Percentiles rank a stretch among this genome's conserved stretches.
These are phyloP conservation scores for Verbascum thapsus DNA, from an alignment of 257 asterid species.

Conservation along the genomic window DNA sequence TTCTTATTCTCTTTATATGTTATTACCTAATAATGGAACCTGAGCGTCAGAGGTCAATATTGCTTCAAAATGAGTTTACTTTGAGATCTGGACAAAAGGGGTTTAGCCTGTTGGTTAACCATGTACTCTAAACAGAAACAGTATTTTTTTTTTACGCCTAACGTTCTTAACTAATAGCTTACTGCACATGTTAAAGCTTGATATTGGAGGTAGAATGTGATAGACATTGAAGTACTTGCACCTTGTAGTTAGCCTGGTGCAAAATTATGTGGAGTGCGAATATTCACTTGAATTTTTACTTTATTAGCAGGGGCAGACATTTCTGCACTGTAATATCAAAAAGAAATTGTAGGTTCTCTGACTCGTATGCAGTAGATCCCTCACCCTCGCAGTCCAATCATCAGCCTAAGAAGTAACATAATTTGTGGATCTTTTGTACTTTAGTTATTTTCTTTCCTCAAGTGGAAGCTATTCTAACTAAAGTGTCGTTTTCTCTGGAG, in stretches of 20 bases:
- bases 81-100: background rate
- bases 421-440: background rate
- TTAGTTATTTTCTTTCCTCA: background rate
- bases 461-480: background rate
- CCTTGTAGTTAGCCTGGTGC: no score
- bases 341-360: no score
- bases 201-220: no score
- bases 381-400: no score
- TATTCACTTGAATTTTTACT: no score
- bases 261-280: no score
- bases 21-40: conserved; percentile 11
- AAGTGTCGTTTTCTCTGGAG: background rate
- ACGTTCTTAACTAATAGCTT: conserved; percentile 4
- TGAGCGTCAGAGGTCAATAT: background rate
- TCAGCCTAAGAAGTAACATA: no score
- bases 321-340: no score
- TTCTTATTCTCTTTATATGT: background rate
- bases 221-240: no score
- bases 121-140: background rate
- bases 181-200: background rate
- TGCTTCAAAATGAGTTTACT: conserved; percentile 9
- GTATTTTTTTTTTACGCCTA: background rate
- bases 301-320: no score
- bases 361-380: no score
- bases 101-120: background rate